phyloP scores from a whole-genome alignment of 345 rosid genomes.

The Citrus hindsii region DNA sequence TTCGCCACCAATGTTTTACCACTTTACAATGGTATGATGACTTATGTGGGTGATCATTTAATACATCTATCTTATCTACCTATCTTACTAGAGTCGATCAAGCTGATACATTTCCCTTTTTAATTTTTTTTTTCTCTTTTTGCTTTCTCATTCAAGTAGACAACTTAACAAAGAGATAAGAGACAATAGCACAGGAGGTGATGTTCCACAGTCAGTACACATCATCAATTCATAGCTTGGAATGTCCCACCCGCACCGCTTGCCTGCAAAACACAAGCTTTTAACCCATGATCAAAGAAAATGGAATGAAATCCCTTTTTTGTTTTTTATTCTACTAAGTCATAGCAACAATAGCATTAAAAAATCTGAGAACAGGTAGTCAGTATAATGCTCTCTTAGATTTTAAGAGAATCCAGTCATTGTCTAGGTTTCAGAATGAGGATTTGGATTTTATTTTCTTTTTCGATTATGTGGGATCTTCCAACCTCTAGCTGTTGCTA shows the following conservation, averaged over 20 bases:
- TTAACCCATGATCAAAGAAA: neutral
- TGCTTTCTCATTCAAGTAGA: neutral
- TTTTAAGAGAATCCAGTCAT: neutral
- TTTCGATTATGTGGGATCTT: neutral
- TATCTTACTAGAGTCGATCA: too few species aligned
- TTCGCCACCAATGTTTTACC: too few species aligned
- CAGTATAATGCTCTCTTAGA: neutral
- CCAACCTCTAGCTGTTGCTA: neutral
- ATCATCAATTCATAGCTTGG: constrained; percentile 17
- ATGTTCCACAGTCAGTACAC: neutral
- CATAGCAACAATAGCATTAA: neutral
- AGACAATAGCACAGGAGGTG: neutral
- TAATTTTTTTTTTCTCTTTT: neutral
- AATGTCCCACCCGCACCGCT: constrained; percentile 14
- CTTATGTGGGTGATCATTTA: too few species aligned
- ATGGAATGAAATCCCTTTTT: too few species aligned
- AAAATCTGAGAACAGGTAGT: neutral
- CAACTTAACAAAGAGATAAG: neutral
- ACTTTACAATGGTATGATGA: too few species aligned
- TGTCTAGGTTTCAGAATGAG: neutral
- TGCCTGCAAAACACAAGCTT: constrained; percentile 30
- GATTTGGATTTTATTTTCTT: neutral
- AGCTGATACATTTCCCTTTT: neutral
- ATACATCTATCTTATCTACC: too few species aligned
- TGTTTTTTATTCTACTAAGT: too few species aligned